Base-by-base conservation (phyloP, 2,329 filamentous ascomycete species). In the Cadophora sp. region DNA sequence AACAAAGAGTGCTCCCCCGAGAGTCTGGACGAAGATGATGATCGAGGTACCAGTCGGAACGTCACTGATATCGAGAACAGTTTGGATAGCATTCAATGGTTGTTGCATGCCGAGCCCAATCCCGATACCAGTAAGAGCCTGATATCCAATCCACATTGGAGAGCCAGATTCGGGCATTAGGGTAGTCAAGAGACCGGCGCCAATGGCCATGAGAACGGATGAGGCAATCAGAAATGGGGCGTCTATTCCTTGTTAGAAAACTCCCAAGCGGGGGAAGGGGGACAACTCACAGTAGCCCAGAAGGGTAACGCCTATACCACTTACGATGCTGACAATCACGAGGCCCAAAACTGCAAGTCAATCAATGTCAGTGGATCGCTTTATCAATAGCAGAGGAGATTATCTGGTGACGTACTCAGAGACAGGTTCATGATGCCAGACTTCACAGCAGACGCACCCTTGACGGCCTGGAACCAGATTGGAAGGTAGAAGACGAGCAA, bases 61-160 rank as follows among this genome's bases (percentile, higher is more conserved):
- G 58, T 83, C 81, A 0, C 79, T 76, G 1, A 76, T 67, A 2
- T 72, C 73, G n/a, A 79, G 69, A 3, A 76, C 74, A 7, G 72
- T 73, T 60, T 78, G 76, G 0, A 75, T 72, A 19, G 76, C 76
- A 7, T 70, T 72, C 43, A 74, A 73, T 3, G 71, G 72, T 71
- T 76, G 73, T 46, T 78, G 75, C 6, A 75, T 75, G 9, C 71
- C 74, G 55, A 76, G 72, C 12, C 76, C 76, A 19, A 76, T 73
- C 11, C 76, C 76, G 1, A 71, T 67, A 1, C 68, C 69, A 5
- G 70, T 68, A 12, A 78, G 29, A 3, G 77, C 69, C 27, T 74
- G 51, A 60, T 83, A 87, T 9, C 83, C 84, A 51, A 86, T 83
- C 83, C 84, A 86, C 46, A 79, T 79, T 12, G 75, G 79, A 0